Percentiles rank a stretch among this genome's conserved stretches.
phyloP scores from a whole-genome alignment of 1,284 basidiomycete species.

The Albatrellus sp. region DNA sequence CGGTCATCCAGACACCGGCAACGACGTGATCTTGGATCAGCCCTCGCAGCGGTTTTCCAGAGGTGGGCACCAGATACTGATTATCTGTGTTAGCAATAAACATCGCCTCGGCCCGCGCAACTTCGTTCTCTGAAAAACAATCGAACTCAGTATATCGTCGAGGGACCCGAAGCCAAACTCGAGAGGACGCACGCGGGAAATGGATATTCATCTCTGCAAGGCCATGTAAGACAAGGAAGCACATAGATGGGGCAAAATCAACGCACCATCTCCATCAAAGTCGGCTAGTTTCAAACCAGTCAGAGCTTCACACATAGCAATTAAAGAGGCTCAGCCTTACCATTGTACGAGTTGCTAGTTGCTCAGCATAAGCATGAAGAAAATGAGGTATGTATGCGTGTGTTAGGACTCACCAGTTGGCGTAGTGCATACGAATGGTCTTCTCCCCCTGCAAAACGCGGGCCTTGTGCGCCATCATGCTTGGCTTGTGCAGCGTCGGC shows the following conservation, averaged over 20 bases:
- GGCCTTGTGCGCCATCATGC: constrained; percentile 99
- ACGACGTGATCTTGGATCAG: constrained; percentile 99
- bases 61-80: constrained; percentile 97
- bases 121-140: constrained; percentile 84
- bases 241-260: constrained; percentile 1
- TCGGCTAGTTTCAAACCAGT: constrained; percentile 51
- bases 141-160: constrained; percentile 1
- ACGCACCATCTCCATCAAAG: constrained; percentile 90
- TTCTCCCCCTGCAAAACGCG: constrained; percentile 92
- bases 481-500: constrained; percentile 98
- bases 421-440: constrained; percentile 99
- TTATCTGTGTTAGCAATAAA: constrained; percentile 98
- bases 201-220: constrained; percentile 95
- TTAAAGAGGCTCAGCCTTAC: constrained; percentile 22
- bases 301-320: neutral
- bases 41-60: constrained; percentile 94
- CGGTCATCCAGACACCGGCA: constrained; percentile 98
- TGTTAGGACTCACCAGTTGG: constrained; percentile 69
- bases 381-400: neutral
- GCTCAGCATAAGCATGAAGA: neutral
- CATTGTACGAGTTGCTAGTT: constrained; percentile 91
- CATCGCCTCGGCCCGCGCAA: constrained; percentile 89
- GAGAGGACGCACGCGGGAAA: constrained; percentile 73
- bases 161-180: too few species aligned
- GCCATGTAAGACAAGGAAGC: constrained; percentile 7